Evolutionary conservation across 2,329 filamentous ascomycete genomes (phyloP).

Genomic region (Xylaria sp.): DNA sequence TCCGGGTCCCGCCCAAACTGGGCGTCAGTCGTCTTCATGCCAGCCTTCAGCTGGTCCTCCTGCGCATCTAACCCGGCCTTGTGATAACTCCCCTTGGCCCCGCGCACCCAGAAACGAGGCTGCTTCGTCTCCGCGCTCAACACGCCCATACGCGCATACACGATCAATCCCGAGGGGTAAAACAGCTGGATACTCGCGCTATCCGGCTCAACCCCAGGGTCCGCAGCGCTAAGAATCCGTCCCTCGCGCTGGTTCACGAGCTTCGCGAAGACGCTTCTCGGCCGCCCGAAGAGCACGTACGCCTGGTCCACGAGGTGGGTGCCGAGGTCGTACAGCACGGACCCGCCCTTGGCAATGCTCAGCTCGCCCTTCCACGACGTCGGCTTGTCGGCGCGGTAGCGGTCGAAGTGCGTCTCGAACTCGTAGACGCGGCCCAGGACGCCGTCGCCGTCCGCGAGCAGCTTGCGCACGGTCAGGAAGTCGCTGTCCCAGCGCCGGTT

Average conservation of each 20-base stretch:
- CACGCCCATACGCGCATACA: slow-evolving; percentile 75
- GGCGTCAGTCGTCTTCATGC: slow-evolving; percentile 68
- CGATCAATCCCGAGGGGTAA: slow-evolving; percentile 72
- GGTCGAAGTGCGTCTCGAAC: slow-evolving; percentile 84
- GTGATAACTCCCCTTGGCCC: slow-evolving; percentile 78
- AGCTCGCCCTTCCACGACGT: slow-evolving; percentile 74
- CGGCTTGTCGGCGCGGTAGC: slow-evolving; percentile 71
- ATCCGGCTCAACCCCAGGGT: slow-evolving; percentile 63
- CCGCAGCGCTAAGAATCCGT: slow-evolving; percentile 47
- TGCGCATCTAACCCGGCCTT: slow-evolving; percentile 78
- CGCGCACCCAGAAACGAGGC: slow-evolving; percentile 80
- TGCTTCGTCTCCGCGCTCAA: slow-evolving; percentile 76
- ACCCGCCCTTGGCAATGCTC: slow-evolving; percentile 69
- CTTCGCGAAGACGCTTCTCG: slow-evolving; percentile 73
- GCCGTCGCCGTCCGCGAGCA: slow-evolving; percentile 67
- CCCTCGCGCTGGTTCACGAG: slow-evolving; percentile 73
- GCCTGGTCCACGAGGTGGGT: slow-evolving; percentile 82
- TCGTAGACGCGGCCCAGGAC: slow-evolving; percentile 78
- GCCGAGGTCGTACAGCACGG: slow-evolving; percentile 78
- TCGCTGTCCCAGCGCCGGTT: slow-evolving; percentile 83
- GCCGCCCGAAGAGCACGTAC: slow-evolving; percentile 76
- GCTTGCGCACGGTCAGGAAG: slow-evolving; percentile 74
- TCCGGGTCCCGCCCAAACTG: slow-evolving; percentile 74
- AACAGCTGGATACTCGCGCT: slow-evolving; percentile 72
- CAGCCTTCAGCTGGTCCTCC: slow-evolving; percentile 77